Conservation (phyloP, 2,329 filamentous ascomycete species). For the Trichophyton simii region DNA sequence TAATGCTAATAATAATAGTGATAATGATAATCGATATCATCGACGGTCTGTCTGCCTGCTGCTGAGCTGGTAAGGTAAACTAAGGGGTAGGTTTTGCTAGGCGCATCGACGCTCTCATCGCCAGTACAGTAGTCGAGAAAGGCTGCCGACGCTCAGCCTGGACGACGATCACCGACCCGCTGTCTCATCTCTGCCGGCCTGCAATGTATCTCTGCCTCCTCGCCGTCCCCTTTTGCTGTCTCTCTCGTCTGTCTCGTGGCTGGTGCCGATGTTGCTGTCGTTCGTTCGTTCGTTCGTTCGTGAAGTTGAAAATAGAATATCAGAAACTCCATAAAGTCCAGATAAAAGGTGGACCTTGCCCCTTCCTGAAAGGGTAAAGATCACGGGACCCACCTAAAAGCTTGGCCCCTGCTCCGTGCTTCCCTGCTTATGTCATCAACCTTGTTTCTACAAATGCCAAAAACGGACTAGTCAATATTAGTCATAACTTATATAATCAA, state of each 20-base stretch:
- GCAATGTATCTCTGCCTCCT: background rate
- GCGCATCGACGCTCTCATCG: background rate
- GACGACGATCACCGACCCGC: background rate
- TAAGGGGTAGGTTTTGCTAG: background rate
- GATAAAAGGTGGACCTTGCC: background rate
- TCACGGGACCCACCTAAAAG: background rate
- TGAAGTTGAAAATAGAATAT: background rate
- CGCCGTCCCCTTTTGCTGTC: background rate
- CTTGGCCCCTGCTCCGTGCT: background rate
- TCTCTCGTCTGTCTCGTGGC: background rate
- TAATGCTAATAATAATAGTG: too few relatives aligned
- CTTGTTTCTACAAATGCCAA: background rate
- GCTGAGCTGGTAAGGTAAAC: background rate
- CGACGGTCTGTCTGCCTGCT: too few relatives aligned
- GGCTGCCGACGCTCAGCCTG: constrained; percentile 1
- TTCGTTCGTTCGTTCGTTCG: background rate
- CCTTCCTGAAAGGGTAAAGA: background rate
- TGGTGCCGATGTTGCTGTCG: background rate
- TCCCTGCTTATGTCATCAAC: background rate
- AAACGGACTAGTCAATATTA: background rate
- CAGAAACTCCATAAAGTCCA: background rate
- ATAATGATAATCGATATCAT: too few relatives aligned
- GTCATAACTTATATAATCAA: background rate
- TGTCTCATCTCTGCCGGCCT: background rate
- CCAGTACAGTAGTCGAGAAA: background rate